Conservation (phyloP, 495 filamentous ascomycete species). For the Daldinia childiae region DNA sequence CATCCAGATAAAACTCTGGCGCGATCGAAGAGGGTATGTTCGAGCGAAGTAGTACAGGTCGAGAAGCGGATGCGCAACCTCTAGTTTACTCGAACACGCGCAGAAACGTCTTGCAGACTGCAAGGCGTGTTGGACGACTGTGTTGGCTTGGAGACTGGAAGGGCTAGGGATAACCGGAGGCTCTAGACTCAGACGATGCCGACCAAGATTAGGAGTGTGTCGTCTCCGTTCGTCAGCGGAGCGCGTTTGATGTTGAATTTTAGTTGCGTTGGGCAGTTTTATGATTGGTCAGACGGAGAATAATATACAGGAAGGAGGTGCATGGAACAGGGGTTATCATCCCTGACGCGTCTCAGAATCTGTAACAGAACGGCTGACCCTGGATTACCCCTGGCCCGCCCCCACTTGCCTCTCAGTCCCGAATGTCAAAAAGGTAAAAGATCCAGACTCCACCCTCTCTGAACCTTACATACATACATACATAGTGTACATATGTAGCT, state of each 20-base stretch:
- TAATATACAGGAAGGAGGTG: slow-evolving; percentile 42
- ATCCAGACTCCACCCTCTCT: slow-evolving; percentile 10
- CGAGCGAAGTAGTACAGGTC: slow-evolving; percentile 24
- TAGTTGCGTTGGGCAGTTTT: slow-evolving; percentile 36
- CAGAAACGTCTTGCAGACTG: slow-evolving; percentile 14
- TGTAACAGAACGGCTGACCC: slow-evolving; percentile 40
- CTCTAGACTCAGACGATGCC: slow-evolving; percentile 37
- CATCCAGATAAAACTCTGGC: slow-evolving; percentile 45
- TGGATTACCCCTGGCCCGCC: slow-evolving; percentile 6
- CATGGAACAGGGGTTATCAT: slow-evolving; percentile 36
- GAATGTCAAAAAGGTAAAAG: slow-evolving; percentile 23
- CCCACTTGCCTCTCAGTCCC: slow-evolving; percentile 29
- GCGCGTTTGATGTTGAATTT: slow-evolving; percentile 46
- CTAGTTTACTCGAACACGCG: slow-evolving; percentile 26
- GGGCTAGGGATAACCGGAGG: slow-evolving; percentile 8
- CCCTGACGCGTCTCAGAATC: slow-evolving; percentile 44
- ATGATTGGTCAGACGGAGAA: slow-evolving; percentile 38
- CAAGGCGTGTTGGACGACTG: slow-evolving; percentile 7
- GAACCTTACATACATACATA: too few species aligned
- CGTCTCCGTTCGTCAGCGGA: slow-evolving; percentile 45
- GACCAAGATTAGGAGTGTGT: slow-evolving; percentile 43
- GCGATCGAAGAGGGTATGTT: slow-evolving; percentile 42
- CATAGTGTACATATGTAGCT: too few species aligned
- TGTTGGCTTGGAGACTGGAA: slow-evolving; percentile 20
- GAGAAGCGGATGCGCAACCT: slow-evolving; percentile 13